Evolutionary conservation across 345 rosid species (phyloP).

Genomic region (Citrus mangshanensis): DNA sequence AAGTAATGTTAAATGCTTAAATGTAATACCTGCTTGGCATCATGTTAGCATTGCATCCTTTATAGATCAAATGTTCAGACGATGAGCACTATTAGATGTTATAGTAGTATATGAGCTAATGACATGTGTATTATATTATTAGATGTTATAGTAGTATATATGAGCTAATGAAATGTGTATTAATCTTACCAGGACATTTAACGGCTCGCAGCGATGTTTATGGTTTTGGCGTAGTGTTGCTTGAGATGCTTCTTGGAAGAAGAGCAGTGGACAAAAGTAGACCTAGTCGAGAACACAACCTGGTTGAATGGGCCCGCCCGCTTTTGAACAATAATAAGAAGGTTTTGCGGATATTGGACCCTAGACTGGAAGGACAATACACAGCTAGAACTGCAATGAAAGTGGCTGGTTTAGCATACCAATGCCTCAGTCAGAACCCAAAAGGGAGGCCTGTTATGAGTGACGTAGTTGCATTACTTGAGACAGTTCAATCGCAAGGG

Average conservation of each 20-base stretch:
- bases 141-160: background rate
- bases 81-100: background rate
- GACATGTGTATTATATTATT: background rate
- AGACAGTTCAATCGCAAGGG: slow-evolving; percentile 43
- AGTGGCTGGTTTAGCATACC: slow-evolving; percentile 75
- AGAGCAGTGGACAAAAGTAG: slow-evolving; percentile 91
- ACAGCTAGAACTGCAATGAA: slow-evolving; percentile 52
- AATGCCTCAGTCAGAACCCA: slow-evolving; percentile 95
- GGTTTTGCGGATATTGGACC: slow-evolving; percentile 83
- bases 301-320: slow-evolving; percentile 98
- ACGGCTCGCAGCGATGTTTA: slow-evolving; percentile 96
- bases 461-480: slow-evolving; percentile 78
- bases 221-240: slow-evolving; percentile 92
- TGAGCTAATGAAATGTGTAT: slow-evolving; percentile 10
- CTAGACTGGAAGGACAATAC: slow-evolving; percentile 89
- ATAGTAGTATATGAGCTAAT: background rate
- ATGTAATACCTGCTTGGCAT: background rate
- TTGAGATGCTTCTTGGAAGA: slow-evolving; percentile 94
- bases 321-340: slow-evolving; percentile 80
- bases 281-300: slow-evolving; percentile 84
- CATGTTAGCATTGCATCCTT: background rate
- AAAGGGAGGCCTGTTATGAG: slow-evolving; percentile 83
- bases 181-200: slow-evolving; percentile 67
- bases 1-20: background rate
- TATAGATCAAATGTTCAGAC: background rate